Base-by-base conservation (phyloP, 2,329 filamentous ascomycete species). In the Sporothrix inflata region DNA sequence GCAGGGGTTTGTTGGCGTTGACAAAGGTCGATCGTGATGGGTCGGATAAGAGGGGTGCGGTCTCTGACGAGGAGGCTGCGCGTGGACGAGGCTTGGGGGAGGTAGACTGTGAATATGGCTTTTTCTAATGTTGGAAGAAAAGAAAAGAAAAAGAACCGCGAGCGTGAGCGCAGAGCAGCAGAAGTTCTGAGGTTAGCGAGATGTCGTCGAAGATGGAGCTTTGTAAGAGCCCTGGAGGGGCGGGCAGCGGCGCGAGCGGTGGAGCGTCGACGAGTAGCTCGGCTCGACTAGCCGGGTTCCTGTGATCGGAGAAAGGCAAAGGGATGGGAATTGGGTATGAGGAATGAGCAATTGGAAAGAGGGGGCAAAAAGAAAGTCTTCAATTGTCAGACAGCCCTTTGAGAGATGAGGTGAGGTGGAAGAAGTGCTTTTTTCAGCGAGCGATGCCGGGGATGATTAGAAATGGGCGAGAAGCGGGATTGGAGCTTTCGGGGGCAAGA, bases 1-100 rank as follows among this genome's bases (percentile, higher is more conserved):
- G 87, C 68, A 89, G 81, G 63, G 87, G 87, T 79, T 89, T 89
- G 78, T 89, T 87, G 72, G 83, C 80, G 76, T 87, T 83, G 76
- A 82, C 76, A 68, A 81, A 45, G 5, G 40, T 34, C 6, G 72
- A 70, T 24, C 63, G 70, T 1, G 73, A 70, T 4, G 67, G 53
- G 19, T 74, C 16, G 12, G 71, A 68, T n/a, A 72, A 49, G 42
- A 74, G 47, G 30, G 72, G 70, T 3, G 69, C 60, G 24, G 60
- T 65, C 11, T 42, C 60, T 65, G 38, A 38, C 11, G 60, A 42
- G n/a, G 60, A 45, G 21, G 60, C 60, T 34, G 4, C 67, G 73
- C 53, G 71, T n/a, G 8, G 45, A 30, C 34, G 40, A 14, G 34
- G 49, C 24, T 24, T 38, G 9, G 7, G 53, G 61, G 40, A 66